Percentiles rank a stretch among this genome's conserved stretches.
These are phyloP conservation scores for Pleurotus pulmonarius DNA, from an alignment of 768 basidiomycete species.

Conservation along the genomic window DNA sequence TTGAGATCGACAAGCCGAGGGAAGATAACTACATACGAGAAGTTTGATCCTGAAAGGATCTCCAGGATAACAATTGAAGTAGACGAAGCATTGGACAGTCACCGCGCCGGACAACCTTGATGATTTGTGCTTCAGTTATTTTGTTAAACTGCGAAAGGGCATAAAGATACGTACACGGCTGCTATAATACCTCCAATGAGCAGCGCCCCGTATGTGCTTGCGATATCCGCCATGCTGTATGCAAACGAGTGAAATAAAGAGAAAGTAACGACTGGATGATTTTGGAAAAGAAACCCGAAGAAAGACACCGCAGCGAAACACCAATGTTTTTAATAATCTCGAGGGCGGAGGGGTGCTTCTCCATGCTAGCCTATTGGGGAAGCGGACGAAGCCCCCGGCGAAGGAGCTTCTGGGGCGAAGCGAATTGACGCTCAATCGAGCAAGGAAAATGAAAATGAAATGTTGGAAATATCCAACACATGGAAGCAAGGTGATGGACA, in stretches of 20 bases:
- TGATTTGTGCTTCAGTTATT: not conserved
- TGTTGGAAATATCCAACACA: no score
- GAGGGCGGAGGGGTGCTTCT: not conserved
- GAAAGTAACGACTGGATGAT: not conserved
- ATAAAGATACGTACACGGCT: not conserved
- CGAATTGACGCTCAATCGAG: not conserved
- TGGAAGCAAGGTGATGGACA: no score
- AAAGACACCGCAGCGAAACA: not conserved
- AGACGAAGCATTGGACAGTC: conserved; percentile 4
- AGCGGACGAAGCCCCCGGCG: conserved; percentile 2
- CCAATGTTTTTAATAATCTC: not conserved
- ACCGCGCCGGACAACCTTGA: conserved; percentile 1
- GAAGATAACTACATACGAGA: not conserved
- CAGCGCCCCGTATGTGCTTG: conserved; percentile 3
- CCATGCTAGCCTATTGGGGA: conserved; percentile 3
- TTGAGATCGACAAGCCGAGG: no score
- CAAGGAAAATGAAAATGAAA: no score
- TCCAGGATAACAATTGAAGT: conserved; percentile 4
- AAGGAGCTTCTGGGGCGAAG: not conserved
- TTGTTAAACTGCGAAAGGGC: not conserved
- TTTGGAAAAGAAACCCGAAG: not conserved
- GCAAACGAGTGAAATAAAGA: not conserved
- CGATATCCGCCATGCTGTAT: conserved; percentile 1
- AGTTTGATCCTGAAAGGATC: conserved; percentile 4
- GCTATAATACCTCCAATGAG: conserved; percentile 1